Evolutionary conservation across 176 grass and related monocot genomes (phyloP).

Genomic region (Leersia perrieri): DNA sequence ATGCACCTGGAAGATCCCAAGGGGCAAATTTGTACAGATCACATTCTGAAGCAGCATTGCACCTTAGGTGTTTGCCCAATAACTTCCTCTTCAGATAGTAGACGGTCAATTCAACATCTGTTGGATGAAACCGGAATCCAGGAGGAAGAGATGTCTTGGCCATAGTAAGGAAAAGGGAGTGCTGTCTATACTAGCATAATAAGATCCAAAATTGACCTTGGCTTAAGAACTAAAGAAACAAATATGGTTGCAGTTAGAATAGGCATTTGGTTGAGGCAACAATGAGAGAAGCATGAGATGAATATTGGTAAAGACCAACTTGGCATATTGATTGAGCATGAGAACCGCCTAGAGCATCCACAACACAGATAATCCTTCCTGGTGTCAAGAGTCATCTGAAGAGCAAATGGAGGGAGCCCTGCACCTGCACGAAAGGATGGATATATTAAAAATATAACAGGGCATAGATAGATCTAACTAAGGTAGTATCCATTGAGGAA

Average conservation of each 20-base stretch:
- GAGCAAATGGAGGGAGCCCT: slow-evolving; percentile 20
- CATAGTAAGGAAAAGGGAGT: slow-evolving; percentile 27
- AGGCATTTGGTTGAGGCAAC: not conserved
- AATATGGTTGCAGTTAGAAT: not conserved
- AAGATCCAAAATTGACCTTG: slow-evolving; percentile 30
- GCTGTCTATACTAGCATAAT: slow-evolving; percentile 10
- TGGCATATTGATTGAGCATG: slow-evolving; percentile 33
- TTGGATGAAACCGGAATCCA: slow-evolving; percentile 86
- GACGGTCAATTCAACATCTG: slow-evolving; percentile 65
- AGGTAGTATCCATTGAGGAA: too few species aligned
- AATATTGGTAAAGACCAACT: slow-evolving; percentile 33
- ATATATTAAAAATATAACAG: too few species aligned
- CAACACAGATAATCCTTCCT: slow-evolving; percentile 34
- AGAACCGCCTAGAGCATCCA: slow-evolving; percentile 32
- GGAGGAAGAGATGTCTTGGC: slow-evolving; percentile 61
- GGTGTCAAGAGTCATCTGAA: slow-evolving; percentile 55
- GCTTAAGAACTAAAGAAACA: slow-evolving; percentile 3
- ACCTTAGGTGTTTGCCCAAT: slow-evolving; percentile 52
- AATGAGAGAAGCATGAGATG: not conserved
- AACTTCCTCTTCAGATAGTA: slow-evolving; percentile 88
- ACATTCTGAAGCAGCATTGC: slow-evolving; percentile 59
- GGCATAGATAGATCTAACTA: not conserved
- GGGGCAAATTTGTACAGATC: slow-evolving; percentile 88
- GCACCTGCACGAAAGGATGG: slow-evolving; percentile 37
- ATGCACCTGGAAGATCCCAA: slow-evolving; percentile 86